These are phyloP conservation scores for Aspergillus sergii DNA, from an alignment of 2,329 filamentous ascomycete species.

Conservation along the genomic window DNA sequence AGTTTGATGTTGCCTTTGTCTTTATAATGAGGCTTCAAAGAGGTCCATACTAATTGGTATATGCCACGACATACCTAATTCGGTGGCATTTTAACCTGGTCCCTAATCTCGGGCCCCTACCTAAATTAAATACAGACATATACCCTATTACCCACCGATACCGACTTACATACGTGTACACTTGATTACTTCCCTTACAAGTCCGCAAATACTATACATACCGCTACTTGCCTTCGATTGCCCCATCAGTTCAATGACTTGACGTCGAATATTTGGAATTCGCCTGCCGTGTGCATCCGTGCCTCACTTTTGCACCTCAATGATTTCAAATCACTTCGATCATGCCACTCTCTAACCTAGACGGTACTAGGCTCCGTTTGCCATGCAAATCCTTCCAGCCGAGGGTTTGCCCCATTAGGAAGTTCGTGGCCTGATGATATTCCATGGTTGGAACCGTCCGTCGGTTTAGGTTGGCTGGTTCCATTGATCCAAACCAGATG, in stretches of 20 bases:
- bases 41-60: background rate
- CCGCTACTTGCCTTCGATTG: background rate
- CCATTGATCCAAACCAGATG: background rate
- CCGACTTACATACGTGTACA: background rate
- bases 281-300: slow-evolving; percentile 2
- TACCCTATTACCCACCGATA: background rate
- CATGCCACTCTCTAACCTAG: slow-evolving; percentile 13
- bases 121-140: background rate
- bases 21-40: background rate
- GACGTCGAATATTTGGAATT: slow-evolving; percentile 11
- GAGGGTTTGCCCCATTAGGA: background rate
- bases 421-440: background rate
- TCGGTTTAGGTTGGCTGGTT: background rate
- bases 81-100: too few relatives aligned
- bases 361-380: background rate
- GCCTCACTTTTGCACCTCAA: background rate
- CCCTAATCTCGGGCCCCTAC: background rate
- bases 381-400: background rate
- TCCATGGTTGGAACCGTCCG: background rate
- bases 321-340: slow-evolving; percentile 10
- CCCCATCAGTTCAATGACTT: background rate
- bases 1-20: background rate
- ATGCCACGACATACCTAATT: background rate
- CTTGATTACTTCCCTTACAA: background rate
- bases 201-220: background rate